Percentiles rank a stretch among this genome's conserved stretches.
Conservation (phyloP, 306 rosid genomes). For the Vachellia collinsii region DNA sequence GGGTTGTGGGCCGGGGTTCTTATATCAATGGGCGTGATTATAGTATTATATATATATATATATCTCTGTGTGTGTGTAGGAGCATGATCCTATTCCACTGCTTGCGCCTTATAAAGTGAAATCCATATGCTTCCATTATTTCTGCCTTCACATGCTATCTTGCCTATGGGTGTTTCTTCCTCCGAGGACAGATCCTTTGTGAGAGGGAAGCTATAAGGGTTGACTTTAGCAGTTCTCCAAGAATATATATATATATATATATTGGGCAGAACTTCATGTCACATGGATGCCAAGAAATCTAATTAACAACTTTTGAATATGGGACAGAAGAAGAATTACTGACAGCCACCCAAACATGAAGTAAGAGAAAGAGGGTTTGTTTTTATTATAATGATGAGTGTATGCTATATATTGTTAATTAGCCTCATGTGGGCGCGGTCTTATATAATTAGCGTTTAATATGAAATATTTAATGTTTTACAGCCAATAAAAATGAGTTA, state of each 20-base stretch:
- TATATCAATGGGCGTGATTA: not conserved
- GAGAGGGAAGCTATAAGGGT: not conserved
- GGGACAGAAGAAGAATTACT: not conserved
- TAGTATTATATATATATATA: not conserved
- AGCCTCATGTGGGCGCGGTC: not conserved
- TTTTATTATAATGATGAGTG: not conserved
- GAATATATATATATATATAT: not conserved
- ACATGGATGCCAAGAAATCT: not conserved
- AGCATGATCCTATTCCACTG: not conserved
- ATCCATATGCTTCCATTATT: not conserved
- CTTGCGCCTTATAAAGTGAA: constrained; percentile 2
- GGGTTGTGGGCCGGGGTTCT: not conserved
- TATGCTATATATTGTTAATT: not conserved
- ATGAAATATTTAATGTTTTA: not conserved
- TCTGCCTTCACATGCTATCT: not conserved
- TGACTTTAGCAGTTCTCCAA: not conserved
- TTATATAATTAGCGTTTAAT: not conserved
- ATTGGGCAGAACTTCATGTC: not conserved
- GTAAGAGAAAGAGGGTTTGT: not conserved
- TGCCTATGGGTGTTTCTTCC: not conserved
- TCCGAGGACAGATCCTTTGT: not conserved
- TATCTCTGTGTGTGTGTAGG: not conserved
- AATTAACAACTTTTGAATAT: not conserved
- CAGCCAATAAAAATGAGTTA: not conserved
- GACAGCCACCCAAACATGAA: constrained; percentile 1